phyloP scores from a whole-genome alignment of 164 flowering plant species.

The Nelumbo lutea region DNA sequence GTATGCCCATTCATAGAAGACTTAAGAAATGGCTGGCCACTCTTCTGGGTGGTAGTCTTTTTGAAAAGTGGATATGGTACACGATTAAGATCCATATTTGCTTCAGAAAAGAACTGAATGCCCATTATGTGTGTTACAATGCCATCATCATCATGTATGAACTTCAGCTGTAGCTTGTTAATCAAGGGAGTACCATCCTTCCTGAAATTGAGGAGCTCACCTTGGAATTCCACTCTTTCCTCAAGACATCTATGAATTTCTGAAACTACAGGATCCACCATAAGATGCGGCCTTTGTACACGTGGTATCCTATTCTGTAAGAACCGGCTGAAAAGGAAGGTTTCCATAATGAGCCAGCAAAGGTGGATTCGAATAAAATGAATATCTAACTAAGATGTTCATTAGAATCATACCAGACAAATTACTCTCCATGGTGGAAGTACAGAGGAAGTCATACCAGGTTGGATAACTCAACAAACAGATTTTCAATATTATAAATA shows the following conservation, averaged over 20 bases:
- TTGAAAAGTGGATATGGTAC: constrained; percentile 81
- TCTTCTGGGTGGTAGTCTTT: constrained; percentile 35
- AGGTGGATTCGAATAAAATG: background rate
- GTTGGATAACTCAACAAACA: background rate
- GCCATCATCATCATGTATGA: constrained; percentile 73
- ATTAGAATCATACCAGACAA: background rate
- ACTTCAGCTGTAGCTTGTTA: constrained; percentile 61
- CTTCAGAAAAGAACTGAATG: constrained; percentile 65
- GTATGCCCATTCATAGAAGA: constrained; percentile 26
- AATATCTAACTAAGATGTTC: background rate
- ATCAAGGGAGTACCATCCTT: constrained; percentile 84
- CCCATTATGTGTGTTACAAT: constrained; percentile 73
- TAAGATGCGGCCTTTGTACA: constrained; percentile 79
- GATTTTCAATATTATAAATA: background rate
- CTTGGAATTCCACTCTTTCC: constrained; percentile 71
- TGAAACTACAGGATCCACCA: constrained; percentile 80
- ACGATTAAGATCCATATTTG: constrained; percentile 59
- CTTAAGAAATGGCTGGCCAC: constrained; percentile 27
- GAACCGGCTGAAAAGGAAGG: constrained; percentile 54
- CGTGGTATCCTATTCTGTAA: constrained; percentile 70
- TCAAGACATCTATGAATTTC: constrained; percentile 78
- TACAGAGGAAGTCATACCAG: background rate
- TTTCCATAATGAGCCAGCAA: constrained; percentile 7
- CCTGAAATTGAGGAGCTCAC: constrained; percentile 77
- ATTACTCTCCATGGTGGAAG: background rate